Conservation (phyloP, 164 flowering plant genomes). For the Akebia trifoliata region DNA sequence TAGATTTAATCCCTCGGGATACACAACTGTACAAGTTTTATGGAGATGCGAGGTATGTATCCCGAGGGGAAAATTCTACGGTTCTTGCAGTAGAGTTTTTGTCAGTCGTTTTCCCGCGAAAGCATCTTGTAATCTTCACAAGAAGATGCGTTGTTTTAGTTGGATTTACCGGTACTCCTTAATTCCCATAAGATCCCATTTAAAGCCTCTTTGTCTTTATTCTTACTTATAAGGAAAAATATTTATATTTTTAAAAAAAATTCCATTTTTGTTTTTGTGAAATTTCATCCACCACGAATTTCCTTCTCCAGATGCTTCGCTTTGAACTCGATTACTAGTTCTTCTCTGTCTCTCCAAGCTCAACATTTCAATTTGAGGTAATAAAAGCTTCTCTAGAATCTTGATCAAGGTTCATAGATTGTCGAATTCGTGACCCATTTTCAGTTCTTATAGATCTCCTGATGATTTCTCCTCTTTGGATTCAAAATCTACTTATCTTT, state of each 20-base stretch:
- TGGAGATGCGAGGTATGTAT: too few species aligned
- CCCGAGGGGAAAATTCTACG: too few species aligned
- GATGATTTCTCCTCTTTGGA: background rate
- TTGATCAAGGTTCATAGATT: background rate
- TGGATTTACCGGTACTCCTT: background rate
- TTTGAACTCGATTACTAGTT: background rate
- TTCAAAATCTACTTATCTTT: background rate
- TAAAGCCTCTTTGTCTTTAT: too few species aligned
- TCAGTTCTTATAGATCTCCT: background rate
- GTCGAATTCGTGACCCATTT: background rate
- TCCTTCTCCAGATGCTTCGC: slow-evolving; percentile 16
- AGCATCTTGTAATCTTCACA: background rate
- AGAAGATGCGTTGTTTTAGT: background rate
- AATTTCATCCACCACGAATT: slow-evolving; percentile 15
- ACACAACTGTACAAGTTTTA: too few species aligned
- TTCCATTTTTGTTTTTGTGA: background rate
- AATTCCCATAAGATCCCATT: background rate
- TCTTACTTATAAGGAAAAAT: too few species aligned
- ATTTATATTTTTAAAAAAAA: background rate
- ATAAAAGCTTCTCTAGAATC: too few species aligned
- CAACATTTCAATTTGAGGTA: background rate
- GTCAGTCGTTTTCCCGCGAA: background rate
- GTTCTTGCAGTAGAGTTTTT: too few species aligned
- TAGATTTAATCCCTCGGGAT: too few species aligned
- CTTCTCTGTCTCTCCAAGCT: background rate